Conservation (phyloP, 177 flowering plant genomes). For the Vitis hybrid region DNA sequence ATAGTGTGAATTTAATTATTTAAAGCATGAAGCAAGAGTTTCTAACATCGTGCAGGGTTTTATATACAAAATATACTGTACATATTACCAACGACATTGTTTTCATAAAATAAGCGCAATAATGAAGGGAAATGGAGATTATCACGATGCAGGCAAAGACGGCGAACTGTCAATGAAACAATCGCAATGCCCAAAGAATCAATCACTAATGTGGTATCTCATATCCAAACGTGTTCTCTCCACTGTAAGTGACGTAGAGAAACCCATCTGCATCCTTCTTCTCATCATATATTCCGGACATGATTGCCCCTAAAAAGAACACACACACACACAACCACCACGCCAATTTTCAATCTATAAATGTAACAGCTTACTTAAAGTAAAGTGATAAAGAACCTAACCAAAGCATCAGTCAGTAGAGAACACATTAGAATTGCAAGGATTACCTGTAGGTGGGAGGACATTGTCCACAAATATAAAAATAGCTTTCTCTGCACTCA, state of each 20-base stretch:
- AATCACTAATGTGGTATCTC: slow-evolving; percentile 14
- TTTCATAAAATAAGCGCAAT: slow-evolving; percentile 1
- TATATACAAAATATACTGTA: slow-evolving; percentile 29
- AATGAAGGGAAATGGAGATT: background rate
- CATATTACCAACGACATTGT: slow-evolving; percentile 18
- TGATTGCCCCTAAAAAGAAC: slow-evolving; percentile 51
- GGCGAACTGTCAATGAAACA: background rate
- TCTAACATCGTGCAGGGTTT: background rate
- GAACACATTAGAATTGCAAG: background rate
- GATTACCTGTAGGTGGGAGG: slow-evolving; percentile 75
- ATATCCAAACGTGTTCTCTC: slow-evolving; percentile 81
- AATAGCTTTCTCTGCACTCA: slow-evolving; percentile 84
- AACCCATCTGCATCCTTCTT: slow-evolving; percentile 90
- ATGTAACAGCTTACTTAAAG: background rate
- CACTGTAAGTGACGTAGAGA: slow-evolving; percentile 86
- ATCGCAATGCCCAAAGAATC: background rate
- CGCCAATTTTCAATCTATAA: background rate
- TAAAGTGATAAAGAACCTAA: background rate
- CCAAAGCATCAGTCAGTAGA: background rate
- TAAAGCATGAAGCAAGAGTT: background rate
- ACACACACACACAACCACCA: no score
- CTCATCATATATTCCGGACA: slow-evolving; percentile 81
- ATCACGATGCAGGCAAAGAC: background rate
- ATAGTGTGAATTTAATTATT: background rate
- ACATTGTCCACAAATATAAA: slow-evolving; percentile 76